phyloP scores from a whole-genome alignment of 495 filamentous ascomycete genomes.

The Aspergillus asperescens region DNA sequence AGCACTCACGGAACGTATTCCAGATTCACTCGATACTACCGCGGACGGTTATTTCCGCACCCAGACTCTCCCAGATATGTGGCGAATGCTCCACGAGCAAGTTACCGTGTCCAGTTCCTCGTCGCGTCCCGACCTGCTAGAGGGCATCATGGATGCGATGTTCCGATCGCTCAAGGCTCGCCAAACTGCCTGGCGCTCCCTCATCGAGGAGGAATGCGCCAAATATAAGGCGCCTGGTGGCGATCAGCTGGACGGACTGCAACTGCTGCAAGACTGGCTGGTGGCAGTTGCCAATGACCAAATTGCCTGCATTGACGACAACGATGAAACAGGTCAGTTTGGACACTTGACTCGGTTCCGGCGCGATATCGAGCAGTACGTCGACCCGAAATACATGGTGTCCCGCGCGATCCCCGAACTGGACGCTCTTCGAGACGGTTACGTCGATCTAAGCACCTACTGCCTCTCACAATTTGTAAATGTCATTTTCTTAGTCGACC shows the following conservation, averaged over 20 bases:
- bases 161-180: conserved; percentile 75
- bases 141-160: conserved; percentile 93
- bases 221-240: conserved; percentile 57
- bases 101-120: conserved; percentile 74
- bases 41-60: conserved; percentile 84
- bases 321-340: conserved; percentile 57
- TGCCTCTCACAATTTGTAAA: conserved; percentile 79
- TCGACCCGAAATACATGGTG: conserved; percentile 74
- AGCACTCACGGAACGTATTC: conserved; percentile 69
- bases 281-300: conserved; percentile 98
- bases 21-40: conserved; percentile 77
- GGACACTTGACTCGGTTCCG: conserved; percentile 80
- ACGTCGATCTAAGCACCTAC: conserved; percentile 87
- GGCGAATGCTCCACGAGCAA: conserved; percentile 95
- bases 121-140: conserved; percentile 76
- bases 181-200: conserved; percentile 76
- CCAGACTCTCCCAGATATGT: conserved; percentile 85
- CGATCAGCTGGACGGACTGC: conserved; percentile 69
- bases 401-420: conserved; percentile 64
- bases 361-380: conserved; percentile 67
- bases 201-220: conserved; percentile 79
- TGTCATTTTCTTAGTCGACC: conserved; percentile 83
- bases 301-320: conserved; percentile 93
- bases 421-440: conserved; percentile 73
- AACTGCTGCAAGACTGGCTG: conserved; percentile 84